Base-by-base conservation (phyloP, 225 moss, liverwort and hornwort species). In the Physcomitrellopsis africana region DNA sequence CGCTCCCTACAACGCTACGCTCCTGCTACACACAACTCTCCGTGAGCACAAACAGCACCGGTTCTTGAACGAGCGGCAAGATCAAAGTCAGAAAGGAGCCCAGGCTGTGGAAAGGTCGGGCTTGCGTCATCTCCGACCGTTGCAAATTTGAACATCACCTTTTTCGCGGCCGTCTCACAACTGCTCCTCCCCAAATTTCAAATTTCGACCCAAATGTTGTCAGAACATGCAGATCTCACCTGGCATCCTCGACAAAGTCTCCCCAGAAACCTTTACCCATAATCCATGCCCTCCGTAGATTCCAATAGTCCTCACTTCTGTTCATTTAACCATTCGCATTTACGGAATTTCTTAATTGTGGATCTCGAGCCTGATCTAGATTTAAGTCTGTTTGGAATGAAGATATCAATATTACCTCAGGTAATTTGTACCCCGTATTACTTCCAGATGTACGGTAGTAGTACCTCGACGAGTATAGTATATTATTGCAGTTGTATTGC, bases 91-190 rank as follows among this genome's bases (percentile, higher is more conserved):
- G 14, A 16, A 10, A 20, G 15, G 6, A 1, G 11, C 49, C 3
- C 8, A 10, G 41, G 14, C 44, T 11, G 18, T 65, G 45, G 20
- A 17, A 11, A 43, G 7, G 48, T 55, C 51, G 77, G 32, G 78
- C 66, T 11, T 61, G 63, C 62, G 81, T 78, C 79, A 76, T 72
- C 69, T 19, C 22, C 26, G 72, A 68, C 85, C 85, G 85, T 85
- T 85, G 61, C 65, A 14, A 73, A 59, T 82, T 85, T 76, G 72
- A 76, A 73, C 56, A 20, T 17, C 69, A 72, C 65, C 56, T 49
- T 59, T 79, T 85, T 57, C 75, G 84, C 74, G 78, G 84, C 65
- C 68, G 43, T 48, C 0, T 0, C 57, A 3, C 48, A 11, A 27
- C 48, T 8, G 47, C 26, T 13, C 27, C 70, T 24, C 49, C 51